Evolutionary conservation across 2,329 filamentous ascomycete species (phyloP).

Genomic region (Aureobasidium sp.): DNA sequence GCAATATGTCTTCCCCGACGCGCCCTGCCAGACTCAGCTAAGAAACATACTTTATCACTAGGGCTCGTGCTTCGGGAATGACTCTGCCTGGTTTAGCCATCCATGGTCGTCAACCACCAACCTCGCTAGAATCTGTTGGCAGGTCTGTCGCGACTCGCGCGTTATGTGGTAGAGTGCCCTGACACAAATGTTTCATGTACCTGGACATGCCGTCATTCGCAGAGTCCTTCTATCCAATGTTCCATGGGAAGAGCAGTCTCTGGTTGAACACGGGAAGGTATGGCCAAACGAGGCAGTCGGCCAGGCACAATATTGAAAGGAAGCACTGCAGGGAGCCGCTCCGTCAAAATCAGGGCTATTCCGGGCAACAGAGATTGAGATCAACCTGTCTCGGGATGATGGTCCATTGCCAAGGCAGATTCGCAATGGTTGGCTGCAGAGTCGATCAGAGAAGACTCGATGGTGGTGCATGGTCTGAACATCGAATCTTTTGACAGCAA

Average conservation of each 20-base stretch:
- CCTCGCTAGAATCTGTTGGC: not conserved
- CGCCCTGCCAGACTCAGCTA: not conserved
- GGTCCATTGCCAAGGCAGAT: not conserved
- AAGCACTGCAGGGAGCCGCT: not conserved
- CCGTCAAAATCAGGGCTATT: not conserved
- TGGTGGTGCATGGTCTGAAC: not conserved
- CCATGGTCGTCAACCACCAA: not conserved
- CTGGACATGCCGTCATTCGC: not conserved
- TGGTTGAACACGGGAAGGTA: not conserved
- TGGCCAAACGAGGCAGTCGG: not conserved
- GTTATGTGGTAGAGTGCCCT: not conserved
- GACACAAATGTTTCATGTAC: conserved; percentile 3
- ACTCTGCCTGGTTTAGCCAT: not conserved
- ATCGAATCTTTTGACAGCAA: not conserved
- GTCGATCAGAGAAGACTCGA: conserved; percentile 3
- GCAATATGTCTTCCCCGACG: not conserved
- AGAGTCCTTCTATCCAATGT: not conserved
- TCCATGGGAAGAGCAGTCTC: not conserved
- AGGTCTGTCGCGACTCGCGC: not conserved
- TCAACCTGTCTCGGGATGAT: conserved; percentile 1
- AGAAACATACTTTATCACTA: conserved; percentile 9
- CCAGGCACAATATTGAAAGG: not conserved
- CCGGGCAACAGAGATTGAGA: conserved; percentile 8
- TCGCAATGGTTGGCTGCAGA: conserved; percentile 2
- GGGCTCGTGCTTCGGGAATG: conserved; percentile 6